Conservation (phyloP, 106 monocot genomes). For the Dendrobium huoshanense region DNA sequence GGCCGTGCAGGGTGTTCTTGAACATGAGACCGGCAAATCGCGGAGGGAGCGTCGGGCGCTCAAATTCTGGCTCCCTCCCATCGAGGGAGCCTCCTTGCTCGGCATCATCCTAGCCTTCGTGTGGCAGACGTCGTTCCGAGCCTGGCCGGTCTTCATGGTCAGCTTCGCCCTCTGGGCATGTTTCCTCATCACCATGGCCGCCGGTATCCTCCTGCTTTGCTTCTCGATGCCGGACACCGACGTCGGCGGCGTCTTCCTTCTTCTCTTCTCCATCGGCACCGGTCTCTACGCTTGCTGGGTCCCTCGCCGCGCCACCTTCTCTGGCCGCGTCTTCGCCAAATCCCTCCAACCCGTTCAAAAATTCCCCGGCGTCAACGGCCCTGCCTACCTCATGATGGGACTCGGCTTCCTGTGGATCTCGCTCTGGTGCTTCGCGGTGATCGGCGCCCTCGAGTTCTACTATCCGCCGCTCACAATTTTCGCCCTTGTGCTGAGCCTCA, state of each 20-base stretch:
- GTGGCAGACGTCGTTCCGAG: slow-evolving; percentile 77
- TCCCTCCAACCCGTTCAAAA: slow-evolving; percentile 53
- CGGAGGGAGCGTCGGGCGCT: slow-evolving; percentile 39
- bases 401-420: slow-evolving; percentile 77
- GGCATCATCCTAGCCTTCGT: slow-evolving; percentile 68
- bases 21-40: slow-evolving; percentile 6
- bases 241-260: slow-evolving; percentile 44
- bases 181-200: slow-evolving; percentile 61
- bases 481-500: slow-evolving; percentile 64
- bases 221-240: slow-evolving; percentile 66
- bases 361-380: slow-evolving; percentile 66
- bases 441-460: slow-evolving; percentile 79
- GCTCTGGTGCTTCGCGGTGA: slow-evolving; percentile 86
- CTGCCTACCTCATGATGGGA: slow-evolving; percentile 63
- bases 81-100: slow-evolving; percentile 52
- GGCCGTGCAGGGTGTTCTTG: slow-evolving; percentile 33
- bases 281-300: slow-evolving; percentile 89
- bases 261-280: slow-evolving; percentile 68
- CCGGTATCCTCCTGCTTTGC: slow-evolving; percentile 75
- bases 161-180: slow-evolving; percentile 68
- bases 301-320: slow-evolving; percentile 56
- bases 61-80: slow-evolving; percentile 77
- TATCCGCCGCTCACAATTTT: slow-evolving; percentile 67
- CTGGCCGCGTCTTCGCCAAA: slow-evolving; percentile 40
- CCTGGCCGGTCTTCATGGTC: slow-evolving; percentile 52